Base-by-base conservation (phyloP, 1,284 basidiomycete species). In the Moniliella sp. region DNA sequence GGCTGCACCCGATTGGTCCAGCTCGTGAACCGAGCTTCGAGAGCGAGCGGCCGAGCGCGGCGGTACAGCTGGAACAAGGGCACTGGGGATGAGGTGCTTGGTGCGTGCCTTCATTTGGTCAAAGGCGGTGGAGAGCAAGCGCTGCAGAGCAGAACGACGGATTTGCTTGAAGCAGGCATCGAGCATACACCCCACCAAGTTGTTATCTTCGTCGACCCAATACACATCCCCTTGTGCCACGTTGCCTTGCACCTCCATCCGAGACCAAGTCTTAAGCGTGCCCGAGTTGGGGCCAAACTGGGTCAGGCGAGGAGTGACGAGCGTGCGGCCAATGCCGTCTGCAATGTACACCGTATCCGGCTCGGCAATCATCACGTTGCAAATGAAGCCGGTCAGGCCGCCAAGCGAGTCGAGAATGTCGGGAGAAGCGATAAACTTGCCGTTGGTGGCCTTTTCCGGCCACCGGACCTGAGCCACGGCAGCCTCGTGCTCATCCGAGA, bases 351-450 rank as follows among this genome's bases (percentile, higher is more conserved):
- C 37, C 11, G 34, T 35, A 12, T 32, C 30, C 3, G 35, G 37
- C 8, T 36, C 37, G 3, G 42, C 45, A 14, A 47, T 38, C 16
- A 37, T 33, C 3, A 47, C 42, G 13, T 47, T 47, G 38, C 37
- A 37, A 35, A 47, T 44, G 28, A 47, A 47, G 28, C 45, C 45
- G 4, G 45, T 40, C 28, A 47, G 36, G 3, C 39, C 37, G 10
- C 45, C 45, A 9, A 47, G 35, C n/a, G 37, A 36, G 36, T 47
- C 45, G 2, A 40, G 38, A 14, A 47, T 37, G 37, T 42, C 40
- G 13, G 45, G 45, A 31, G 35, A 37, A 33, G 39, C 42, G 9
- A 45, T 5, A 26, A 41, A 47, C 8, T 33, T 34, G 5, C 40
- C 42, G n/a, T 30, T 18, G n/a, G 42, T 25, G 3, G 45, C 45